Base-by-base conservation (phyloP, 192 early-diverging fungal species). In the Chytriomyces hyalinus region DNA sequence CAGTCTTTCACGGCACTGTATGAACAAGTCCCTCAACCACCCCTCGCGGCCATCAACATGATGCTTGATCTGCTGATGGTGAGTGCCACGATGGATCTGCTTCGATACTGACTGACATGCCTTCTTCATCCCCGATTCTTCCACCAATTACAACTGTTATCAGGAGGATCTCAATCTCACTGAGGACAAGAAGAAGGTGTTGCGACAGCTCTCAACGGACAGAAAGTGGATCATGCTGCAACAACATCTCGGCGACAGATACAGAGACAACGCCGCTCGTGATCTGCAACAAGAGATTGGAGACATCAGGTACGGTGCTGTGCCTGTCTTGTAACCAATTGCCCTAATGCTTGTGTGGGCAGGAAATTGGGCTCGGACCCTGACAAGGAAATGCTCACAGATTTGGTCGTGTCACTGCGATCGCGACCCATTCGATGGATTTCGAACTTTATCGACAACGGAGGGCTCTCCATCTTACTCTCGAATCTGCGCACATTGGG, bases 31-130 rank as follows among this genome's bases (percentile, higher is more conserved):
- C 75, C 79, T 4, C 71, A 74, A 22, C 85, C 85, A 9, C 80
- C 85, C 1, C 62, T 73, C 4, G 49, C 73, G 11, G 85, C 84
- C n/a, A 81, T 83, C 13, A 72, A 83, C 28, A 87, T 75, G 3
- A 87, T 87, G 85, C 76, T 87, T n/a, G 85, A 87, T 59, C 77
- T 87, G 0, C 71, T 87, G 44, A 87, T 87, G 85, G 85, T 85
- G 48, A 13, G 20, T n/a, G 67, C 26, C 15, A 44, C 48, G 44
- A 9, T 1, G 63, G 13, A 28, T 22, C 36, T 65, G 70, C 57
- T 17, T 59, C 26, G 49, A 24, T 2, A 50, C 70, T n/a, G 10
- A 26, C 24, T 50, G 1, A 47, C 20, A 7, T 36, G 3, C 5
- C 15, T 17, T 17, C 47, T 47, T 4, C 48, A 43, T 59, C 9